Conservation (phyloP, 192 early-diverging fungal genomes). For the Podila epicladia region DNA sequence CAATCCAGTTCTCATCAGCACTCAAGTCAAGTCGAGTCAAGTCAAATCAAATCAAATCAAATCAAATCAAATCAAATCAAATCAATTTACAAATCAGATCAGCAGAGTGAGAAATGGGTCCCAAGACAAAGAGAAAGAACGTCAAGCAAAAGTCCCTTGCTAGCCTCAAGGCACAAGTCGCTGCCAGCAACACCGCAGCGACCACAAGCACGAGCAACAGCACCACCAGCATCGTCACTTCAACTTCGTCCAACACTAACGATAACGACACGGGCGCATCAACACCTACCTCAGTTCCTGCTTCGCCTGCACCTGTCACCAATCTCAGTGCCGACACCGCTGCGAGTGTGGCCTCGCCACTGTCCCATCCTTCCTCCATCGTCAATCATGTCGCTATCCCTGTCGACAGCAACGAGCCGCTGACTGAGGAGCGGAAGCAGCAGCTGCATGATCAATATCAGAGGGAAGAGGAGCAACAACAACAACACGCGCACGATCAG, state of each 20-base stretch:
- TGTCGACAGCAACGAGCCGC: conserved; percentile 12
- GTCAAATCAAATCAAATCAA: no score
- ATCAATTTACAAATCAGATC: background rate
- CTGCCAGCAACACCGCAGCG: background rate
- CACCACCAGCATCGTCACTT: background rate
- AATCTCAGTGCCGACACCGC: background rate
- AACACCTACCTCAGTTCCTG: background rate
- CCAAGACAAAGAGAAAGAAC: conserved; percentile 40
- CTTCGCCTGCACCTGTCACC: conserved; percentile 10
- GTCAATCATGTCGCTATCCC: conserved; percentile 28
- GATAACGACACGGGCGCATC: background rate
- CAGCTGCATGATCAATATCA: conserved; percentile 4
- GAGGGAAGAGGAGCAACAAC: conserved; percentile 9
- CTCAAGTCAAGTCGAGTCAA: no score
- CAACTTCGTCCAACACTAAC: conserved; percentile 13
- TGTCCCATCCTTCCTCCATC: conserved; percentile 24
- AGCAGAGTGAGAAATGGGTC: conserved; percentile 6
- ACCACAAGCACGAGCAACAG: background rate
- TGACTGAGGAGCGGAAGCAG: conserved; percentile 14
- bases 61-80: no score
- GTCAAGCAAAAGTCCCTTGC: conserved; percentile 33
- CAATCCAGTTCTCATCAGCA: no score
- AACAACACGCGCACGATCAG: conserved; percentile 1
- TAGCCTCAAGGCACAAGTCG: conserved; percentile 21
- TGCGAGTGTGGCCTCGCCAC: background rate